Percentiles rank a stretch among this genome's conserved stretches.
These are phyloP conservation scores for Calonectria montana DNA, from an alignment of 2,329 filamentous ascomycete species.

Conservation along the genomic window DNA sequence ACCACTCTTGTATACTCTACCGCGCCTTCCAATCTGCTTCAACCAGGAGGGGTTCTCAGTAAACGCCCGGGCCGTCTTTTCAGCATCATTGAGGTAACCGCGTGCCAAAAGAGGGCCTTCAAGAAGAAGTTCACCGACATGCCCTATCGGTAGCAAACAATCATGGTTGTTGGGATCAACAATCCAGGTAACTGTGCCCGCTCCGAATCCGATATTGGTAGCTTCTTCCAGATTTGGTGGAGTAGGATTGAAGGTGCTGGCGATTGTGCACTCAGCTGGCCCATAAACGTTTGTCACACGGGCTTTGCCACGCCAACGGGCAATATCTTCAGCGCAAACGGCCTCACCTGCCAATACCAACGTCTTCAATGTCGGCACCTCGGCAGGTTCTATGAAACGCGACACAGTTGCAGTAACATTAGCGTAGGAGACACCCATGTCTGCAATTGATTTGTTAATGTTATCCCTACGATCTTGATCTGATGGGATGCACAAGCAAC, in stretches of 20 bases:
- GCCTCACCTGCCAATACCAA: too few relatives aligned
- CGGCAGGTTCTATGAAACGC: background rate
- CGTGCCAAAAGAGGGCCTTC: constrained; percentile 1
- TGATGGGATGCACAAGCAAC: constrained; percentile 24
- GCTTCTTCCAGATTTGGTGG: background rate
- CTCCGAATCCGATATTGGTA: constrained; percentile 1
- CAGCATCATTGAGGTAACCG: background rate
- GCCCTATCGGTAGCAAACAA: background rate
- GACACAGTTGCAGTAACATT: background rate
- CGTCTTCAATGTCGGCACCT: background rate
- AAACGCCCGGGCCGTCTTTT: background rate
- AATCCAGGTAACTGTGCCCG: constrained; percentile 4
- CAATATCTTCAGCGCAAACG: background rate
- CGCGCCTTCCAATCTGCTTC: background rate
- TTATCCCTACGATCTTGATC: constrained; percentile 8
- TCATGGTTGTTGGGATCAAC: constrained; percentile 17
- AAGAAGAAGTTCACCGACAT: constrained; percentile 17
- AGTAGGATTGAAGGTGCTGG: background rate
- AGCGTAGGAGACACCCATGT: background rate
- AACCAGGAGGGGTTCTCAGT: background rate
- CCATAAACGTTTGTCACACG: constrained; percentile 30
- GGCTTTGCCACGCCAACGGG: constrained; percentile 25
- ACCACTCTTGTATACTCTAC: constrained; percentile 57
- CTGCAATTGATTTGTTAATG: background rate
- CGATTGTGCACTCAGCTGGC: constrained; percentile 22